A percentile compares a stretch with the other conserved stretches of the same genome.
These are phyloP conservation scores for slime mould (Dictyostelium discoideum) DNA, from an alignment of 78 protist species.

Conservation along the genomic window DNA sequence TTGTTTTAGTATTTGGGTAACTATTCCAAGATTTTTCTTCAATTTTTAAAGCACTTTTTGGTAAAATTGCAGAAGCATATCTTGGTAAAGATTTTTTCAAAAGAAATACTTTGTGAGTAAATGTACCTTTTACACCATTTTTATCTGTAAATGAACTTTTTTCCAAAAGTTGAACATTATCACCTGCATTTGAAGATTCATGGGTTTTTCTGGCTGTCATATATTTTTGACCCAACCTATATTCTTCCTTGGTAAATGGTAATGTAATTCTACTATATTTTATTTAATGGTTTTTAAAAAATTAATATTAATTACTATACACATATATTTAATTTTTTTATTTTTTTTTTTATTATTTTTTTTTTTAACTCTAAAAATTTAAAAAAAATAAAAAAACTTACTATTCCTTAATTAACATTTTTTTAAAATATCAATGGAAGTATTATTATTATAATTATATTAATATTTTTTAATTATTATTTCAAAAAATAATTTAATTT, in stretches of 20 bases:
- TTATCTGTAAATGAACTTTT: conserved; percentile 39
- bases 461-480: too few relatives aligned
- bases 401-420: background rate
- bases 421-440: background rate
- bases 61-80: conserved; percentile 75
- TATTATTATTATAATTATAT: too few relatives aligned
- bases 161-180: conserved; percentile 26
- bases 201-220: conserved; percentile 19
- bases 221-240: conserved; percentile 38
- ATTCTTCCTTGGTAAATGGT: conserved; percentile 65
- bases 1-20: conserved; percentile 89
- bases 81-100: conserved; percentile 55
- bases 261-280: conserved; percentile 42
- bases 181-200: conserved; percentile 35
- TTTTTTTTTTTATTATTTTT: too few relatives aligned
- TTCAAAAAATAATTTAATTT: too few relatives aligned
- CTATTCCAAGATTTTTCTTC: conserved; percentile 96
- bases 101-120: conserved; percentile 57
- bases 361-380: too few relatives aligned
- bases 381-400: background rate
- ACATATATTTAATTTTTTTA: too few relatives aligned
- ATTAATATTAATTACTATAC: too few relatives aligned
- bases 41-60: conserved; percentile 80
- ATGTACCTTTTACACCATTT: conserved; percentile 32
- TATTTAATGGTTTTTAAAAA: too few relatives aligned